phyloP scores from a whole-genome alignment of 306 rosid species.

The Abrus pulchellus region DNA sequence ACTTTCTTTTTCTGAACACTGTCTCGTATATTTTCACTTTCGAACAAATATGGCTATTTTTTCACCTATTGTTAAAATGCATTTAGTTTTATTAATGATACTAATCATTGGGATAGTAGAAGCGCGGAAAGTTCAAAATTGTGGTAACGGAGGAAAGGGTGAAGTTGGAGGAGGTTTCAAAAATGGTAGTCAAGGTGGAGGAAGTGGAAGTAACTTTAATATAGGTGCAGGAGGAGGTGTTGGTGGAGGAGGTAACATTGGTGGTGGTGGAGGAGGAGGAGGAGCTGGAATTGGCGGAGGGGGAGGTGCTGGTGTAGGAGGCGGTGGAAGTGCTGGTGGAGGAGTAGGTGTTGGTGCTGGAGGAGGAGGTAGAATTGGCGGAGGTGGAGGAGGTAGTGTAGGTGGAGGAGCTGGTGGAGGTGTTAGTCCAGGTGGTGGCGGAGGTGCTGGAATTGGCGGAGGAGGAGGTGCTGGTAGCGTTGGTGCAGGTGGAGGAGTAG shows the following conservation, averaged over 20 bases:
- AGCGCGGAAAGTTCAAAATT: slow-evolving; percentile 11
- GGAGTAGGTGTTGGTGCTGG: neutral
- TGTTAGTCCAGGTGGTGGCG: neutral
- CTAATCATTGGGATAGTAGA: slow-evolving; percentile 15
- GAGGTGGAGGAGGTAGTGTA: too few species aligned
- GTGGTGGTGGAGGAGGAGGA: neutral
- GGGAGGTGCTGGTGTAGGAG: neutral
- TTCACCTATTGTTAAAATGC: slow-evolving; percentile 14
- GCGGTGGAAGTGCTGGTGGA: neutral
- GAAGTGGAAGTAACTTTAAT: neutral
- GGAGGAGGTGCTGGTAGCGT: neutral
- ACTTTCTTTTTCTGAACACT: neutral
- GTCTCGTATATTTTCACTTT: neutral
- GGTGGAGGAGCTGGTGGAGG: neutral
- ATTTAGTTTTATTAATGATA: slow-evolving; percentile 17
- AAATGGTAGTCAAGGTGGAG: neutral
- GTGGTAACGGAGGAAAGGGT: neutral
- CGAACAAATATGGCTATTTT: slow-evolving; percentile 29
- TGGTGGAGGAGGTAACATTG: neutral
- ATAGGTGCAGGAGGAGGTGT: neutral
- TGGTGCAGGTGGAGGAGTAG: neutral
- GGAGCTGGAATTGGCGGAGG: neutral
- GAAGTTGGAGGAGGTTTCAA: neutral
- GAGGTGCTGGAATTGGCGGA: neutral
- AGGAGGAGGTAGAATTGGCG: neutral